A percentile compares a stretch with the other conserved stretches of the same genome.
These are phyloP conservation scores for Rauvolfia tetraphylla DNA, from an alignment of 257 asterid species.

Conservation along the genomic window DNA sequence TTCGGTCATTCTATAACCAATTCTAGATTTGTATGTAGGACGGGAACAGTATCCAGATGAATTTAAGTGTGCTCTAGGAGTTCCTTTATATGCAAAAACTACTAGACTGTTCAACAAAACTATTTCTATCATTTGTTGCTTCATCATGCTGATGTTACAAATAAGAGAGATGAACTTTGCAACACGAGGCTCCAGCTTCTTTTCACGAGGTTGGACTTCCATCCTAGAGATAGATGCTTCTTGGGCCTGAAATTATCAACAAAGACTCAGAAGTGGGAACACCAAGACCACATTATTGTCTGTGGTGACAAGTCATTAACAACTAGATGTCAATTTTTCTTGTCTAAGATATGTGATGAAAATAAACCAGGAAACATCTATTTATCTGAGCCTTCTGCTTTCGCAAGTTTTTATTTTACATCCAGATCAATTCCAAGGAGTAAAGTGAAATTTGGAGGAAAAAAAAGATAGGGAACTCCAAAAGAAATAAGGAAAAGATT, in stretches of 20 bases:
- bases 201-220: slow-evolving; percentile 50
- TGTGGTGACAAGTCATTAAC: not conserved
- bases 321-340: not conserved
- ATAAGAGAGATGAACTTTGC: slow-evolving; percentile 87
- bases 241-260: slow-evolving; percentile 40
- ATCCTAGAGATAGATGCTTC: slow-evolving; percentile 25
- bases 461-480: not conserved
- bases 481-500: not conserved
- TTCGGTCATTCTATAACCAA: not conserved
- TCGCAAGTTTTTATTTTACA: too few relatives aligned
- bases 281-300: not conserved
- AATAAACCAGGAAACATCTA: not conserved
- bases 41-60: not conserved
- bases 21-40: not conserved
- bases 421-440: not conserved
- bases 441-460: too few relatives aligned
- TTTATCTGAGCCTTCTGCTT: not conserved
- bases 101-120: slow-evolving; percentile 37
- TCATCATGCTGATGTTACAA: slow-evolving; percentile 91
- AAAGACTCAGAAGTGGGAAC: slow-evolving; percentile 11
- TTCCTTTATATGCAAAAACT: not conserved
- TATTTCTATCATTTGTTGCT: slow-evolving; percentile 94
- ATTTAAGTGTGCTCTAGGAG: not conserved
- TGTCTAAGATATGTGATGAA: not conserved
- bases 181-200: slow-evolving; percentile 69